phyloP scores from a whole-genome alignment of 768 basidiomycete species.

The Suillus luteus region DNA sequence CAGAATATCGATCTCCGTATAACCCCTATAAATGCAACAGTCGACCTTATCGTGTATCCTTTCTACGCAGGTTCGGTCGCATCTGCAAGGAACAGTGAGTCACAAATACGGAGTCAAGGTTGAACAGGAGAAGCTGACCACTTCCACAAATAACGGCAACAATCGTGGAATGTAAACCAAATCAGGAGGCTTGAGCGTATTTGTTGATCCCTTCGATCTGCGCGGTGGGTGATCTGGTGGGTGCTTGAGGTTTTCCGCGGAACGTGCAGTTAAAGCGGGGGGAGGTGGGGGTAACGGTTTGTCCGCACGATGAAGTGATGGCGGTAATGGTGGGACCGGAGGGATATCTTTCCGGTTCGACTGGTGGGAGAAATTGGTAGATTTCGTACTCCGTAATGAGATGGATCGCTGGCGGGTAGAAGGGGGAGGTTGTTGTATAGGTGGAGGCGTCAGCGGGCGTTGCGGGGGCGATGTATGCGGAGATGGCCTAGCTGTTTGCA shows the following conservation, averaged over 20 bases:
- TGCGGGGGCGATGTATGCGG: constrained; percentile 8
- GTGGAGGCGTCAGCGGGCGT: constrained; percentile 7
- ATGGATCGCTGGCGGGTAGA: constrained; percentile 35
- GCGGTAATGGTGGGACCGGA: constrained; percentile 46
- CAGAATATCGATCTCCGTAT: not conserved
- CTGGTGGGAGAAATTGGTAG: constrained; percentile 38
- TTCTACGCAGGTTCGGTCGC: constrained; percentile 32
- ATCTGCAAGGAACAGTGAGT: constrained; percentile 31
- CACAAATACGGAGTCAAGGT: not conserved
- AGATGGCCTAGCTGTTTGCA: constrained; percentile 6
- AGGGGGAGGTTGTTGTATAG: constrained; percentile 10
- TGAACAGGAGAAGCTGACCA: constrained; percentile 52
- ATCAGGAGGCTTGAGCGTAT: constrained; percentile 69
- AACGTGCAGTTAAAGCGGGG: constrained; percentile 16
- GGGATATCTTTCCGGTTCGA: constrained; percentile 34
- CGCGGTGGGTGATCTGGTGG: constrained; percentile 17
- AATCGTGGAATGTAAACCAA: constrained; percentile 77
- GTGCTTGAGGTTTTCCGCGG: constrained; percentile 21
- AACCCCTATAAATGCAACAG: not conserved
- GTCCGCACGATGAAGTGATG: constrained; percentile 30
- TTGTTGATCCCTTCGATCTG: constrained; percentile 47
- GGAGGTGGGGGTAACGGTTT: constrained; percentile 47
- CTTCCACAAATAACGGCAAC: constrained; percentile 87
- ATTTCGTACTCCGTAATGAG: constrained; percentile 50
- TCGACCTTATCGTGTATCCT: constrained; percentile 16